These are phyloP conservation scores for Plasmodium ovale DNA, from an alignment of 169 alveolate species.

Conservation along the genomic window DNA sequence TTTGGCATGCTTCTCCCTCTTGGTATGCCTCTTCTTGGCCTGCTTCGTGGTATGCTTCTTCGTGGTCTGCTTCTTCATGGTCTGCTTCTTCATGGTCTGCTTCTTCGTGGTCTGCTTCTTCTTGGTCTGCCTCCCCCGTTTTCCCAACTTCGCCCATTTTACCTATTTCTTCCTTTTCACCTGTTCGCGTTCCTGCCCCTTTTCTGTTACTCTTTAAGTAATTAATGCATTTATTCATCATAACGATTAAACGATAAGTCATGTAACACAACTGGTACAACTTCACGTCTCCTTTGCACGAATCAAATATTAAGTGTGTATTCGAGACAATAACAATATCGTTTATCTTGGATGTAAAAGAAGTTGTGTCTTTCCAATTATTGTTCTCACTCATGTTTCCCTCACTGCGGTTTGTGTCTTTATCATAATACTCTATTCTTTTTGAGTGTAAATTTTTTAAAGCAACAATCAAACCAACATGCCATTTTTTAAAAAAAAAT, in stretches of 20 bases:
- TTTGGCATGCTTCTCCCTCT: too few relatives aligned
- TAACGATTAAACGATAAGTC: constrained; percentile 77
- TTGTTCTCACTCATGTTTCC: neutral
- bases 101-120: neutral
- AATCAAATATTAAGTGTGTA: constrained; percentile 85
- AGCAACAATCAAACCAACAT: constrained; percentile 84
- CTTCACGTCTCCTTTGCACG: constrained; percentile 84
- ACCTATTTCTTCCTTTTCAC: neutral
- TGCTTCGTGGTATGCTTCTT: neutral
- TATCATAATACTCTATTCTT: constrained; percentile 33
- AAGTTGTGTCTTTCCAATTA: constrained; percentile 18
- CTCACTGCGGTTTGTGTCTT: neutral
- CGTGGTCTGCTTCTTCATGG: neutral
- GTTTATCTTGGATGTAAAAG: neutral
- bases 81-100: neutral
- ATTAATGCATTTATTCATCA: constrained; percentile 72
- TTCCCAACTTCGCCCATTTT: neutral
- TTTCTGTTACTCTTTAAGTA: constrained; percentile 10
- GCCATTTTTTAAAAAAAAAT: constrained; percentile 68
- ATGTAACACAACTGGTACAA: constrained; percentile 80
- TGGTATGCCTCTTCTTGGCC: neutral
- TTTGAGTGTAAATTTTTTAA: constrained; percentile 73
- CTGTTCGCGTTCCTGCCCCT: too few relatives aligned
- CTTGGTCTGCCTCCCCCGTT: constrained; percentile 2
- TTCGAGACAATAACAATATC: constrained; percentile 78